A percentile compares a stretch with the other conserved stretches of the same genome.
Evolutionary conservation across 257 asterid genomes (phyloP).

Genomic region (Nicotiana tomentosiformis): DNA sequence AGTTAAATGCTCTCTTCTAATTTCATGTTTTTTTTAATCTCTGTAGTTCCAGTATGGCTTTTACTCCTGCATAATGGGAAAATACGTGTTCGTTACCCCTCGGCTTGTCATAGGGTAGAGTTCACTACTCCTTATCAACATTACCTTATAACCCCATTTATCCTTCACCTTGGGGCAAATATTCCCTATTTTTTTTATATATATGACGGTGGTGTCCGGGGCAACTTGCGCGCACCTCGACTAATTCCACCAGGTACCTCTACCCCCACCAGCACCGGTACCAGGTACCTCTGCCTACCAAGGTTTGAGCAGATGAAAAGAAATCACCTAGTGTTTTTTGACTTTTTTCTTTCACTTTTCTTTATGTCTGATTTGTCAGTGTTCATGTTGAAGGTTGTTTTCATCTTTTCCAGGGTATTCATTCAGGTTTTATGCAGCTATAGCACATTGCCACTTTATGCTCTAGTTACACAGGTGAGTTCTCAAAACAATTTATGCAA

Average conservation of each 20-base stretch:
- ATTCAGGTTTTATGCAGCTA: constrained; percentile 91
- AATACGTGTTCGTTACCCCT: constrained; percentile 57
- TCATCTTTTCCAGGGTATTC: constrained; percentile 44
- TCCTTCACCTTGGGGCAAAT: too few relatives aligned
- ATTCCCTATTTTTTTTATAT: too few relatives aligned
- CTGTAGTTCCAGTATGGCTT: constrained; percentile 75
- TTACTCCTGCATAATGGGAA: constrained; percentile 92
- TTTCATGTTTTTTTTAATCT: neutral
- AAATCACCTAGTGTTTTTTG: neutral
- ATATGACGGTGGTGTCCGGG: too few relatives aligned
- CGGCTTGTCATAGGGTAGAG: constrained; percentile 82
- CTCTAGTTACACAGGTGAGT: constrained; percentile 86
- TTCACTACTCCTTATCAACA: neutral
- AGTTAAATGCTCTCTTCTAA: neutral
- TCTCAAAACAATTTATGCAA: neutral
- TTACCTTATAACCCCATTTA: neutral
- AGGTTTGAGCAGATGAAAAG: too few relatives aligned
- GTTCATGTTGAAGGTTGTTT: constrained; percentile 5
- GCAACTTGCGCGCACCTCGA: too few relatives aligned
- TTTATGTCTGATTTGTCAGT: neutral
- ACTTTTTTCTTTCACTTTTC: neutral
- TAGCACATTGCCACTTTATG: constrained; percentile 87
- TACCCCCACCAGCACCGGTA: too few relatives aligned
- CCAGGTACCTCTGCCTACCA: too few relatives aligned
- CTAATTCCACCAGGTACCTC: too few relatives aligned